A percentile compares a stretch with the other conserved stretches of the same genome.
phyloP scores from a whole-genome alignment of 140 eudicot species.

The Ambrosia hybrid region DNA sequence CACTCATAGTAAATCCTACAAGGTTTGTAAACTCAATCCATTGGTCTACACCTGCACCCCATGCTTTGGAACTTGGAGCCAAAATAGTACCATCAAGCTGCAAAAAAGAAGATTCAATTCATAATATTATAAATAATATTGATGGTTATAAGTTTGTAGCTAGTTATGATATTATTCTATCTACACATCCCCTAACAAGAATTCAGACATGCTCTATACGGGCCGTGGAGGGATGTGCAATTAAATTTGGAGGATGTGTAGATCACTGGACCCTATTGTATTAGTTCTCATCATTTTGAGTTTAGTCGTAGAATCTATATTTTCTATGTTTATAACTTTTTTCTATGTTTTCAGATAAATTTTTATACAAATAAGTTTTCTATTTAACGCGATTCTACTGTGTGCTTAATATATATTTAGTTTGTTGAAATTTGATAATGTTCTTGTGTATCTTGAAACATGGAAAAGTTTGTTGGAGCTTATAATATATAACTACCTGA shows the following conservation, averaged over 20 bases:
- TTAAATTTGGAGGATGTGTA: too few relatives aligned
- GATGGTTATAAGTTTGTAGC: neutral
- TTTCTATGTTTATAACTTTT: neutral
- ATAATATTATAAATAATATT: too few relatives aligned
- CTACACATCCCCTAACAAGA: too few relatives aligned
- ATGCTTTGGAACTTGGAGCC: slow-evolving; percentile 59
- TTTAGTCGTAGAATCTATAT: too few relatives aligned
- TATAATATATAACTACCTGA: slow-evolving; percentile 53
- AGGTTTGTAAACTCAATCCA: slow-evolving; percentile 76
- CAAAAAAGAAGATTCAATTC: slow-evolving; percentile 7
- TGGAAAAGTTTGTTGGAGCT: neutral
- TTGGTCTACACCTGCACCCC: slow-evolving; percentile 51
- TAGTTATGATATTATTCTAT: neutral
- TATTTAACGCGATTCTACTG: neutral
- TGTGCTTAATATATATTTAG: slow-evolving; percentile 1
- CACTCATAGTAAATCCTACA: slow-evolving; percentile 56
- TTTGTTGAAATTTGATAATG: neutral
- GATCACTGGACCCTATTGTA: too few relatives aligned
- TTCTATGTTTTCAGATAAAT: neutral
- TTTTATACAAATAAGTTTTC: neutral
- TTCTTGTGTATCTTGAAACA: neutral
- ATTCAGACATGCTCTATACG: too few relatives aligned
- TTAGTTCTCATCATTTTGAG: too few relatives aligned
- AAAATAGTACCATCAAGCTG: slow-evolving; percentile 83
- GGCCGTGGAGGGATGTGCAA: too few relatives aligned